Evolutionary conservation across 2,329 filamentous ascomycete species (phyloP).

Genomic region (Colletotrichum sp.): DNA sequence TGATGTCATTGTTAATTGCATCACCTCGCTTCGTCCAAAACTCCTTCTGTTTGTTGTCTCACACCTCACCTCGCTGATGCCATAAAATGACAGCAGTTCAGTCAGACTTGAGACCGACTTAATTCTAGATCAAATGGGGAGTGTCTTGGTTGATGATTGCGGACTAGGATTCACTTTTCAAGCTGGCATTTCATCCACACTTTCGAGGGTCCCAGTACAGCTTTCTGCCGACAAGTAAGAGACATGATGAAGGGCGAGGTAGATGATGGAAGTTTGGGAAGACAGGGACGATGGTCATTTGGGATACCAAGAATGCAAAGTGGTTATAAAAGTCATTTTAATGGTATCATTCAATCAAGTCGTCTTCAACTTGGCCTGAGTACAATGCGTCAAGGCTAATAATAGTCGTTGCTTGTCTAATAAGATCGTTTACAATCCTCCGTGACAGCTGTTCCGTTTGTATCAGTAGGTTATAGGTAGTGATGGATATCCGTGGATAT

Average conservation of each 20-base stretch:
- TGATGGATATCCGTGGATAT: too few species aligned
- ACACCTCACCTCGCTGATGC: neutral
- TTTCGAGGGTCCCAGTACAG: neutral
- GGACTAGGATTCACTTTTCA: accelerated
- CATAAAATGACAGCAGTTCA: neutral
- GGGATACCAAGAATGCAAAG: accelerated
- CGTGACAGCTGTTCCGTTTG: too few species aligned
- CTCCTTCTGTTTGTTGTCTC: neutral
- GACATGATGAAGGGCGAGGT: neutral
- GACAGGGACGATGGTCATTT: neutral
- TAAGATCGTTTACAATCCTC: too few species aligned
- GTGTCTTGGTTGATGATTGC: neutral
- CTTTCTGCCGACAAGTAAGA: neutral
- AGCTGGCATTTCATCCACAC: accelerated
- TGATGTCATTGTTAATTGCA: neutral
- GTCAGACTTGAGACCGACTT: neutral
- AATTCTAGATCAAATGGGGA: neutral
- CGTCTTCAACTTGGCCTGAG: neutral
- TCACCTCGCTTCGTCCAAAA: neutral
- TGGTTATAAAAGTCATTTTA: too few species aligned
- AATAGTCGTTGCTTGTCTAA: too few species aligned
- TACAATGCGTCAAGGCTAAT: neutral
- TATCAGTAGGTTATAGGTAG: too few species aligned
- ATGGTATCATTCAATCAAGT: neutral
- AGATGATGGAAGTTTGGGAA: neutral